Evolutionary conservation across 495 filamentous ascomycete genomes (phyloP).

Genomic region (Hypoxylon fragiforme): DNA sequence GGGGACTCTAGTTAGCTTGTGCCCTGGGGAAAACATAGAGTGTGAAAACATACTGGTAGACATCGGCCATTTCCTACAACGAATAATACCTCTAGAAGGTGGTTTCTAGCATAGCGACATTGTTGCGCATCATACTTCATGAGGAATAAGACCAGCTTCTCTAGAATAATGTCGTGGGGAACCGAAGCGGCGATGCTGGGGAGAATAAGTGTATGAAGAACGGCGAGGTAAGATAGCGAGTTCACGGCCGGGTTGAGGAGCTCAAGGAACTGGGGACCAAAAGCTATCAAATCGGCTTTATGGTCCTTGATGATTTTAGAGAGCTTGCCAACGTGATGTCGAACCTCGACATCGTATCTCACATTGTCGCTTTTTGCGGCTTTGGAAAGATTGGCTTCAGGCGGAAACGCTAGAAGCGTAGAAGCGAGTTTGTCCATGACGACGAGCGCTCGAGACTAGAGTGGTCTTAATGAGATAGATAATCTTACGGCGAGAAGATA

Average conservation of each 20-base stretch:
- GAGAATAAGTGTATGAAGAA: conserved; percentile 39
- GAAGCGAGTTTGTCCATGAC: conserved; percentile 45
- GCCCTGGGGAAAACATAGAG: background rate
- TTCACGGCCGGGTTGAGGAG: conserved; percentile 44
- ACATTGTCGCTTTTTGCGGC: conserved; percentile 38
- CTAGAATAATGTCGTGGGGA: conserved; percentile 34
- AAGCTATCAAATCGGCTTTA: conserved; percentile 8
- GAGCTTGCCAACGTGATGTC: conserved; percentile 38
- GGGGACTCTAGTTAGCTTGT: conserved; percentile 3
- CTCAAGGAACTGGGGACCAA: conserved; percentile 39
- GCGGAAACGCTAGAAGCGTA: conserved; percentile 47
- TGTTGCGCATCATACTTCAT: conserved; percentile 50
- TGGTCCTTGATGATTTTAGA: conserved; percentile 39
- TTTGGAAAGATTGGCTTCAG: conserved; percentile 20
- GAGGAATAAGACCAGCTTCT: conserved; percentile 45
- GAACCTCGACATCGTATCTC: conserved; percentile 32
- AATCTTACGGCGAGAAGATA: too few species aligned
- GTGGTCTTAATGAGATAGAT: background rate
- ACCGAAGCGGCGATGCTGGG: conserved; percentile 18
- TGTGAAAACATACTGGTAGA: conserved; percentile 42
- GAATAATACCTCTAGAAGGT: conserved; percentile 38
- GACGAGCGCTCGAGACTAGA: conserved; percentile 15
- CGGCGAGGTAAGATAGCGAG: conserved; percentile 49
- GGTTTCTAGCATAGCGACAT: conserved; percentile 45
- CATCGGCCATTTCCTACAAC: conserved; percentile 32